A percentile compares a stretch with the other conserved stretches of the same genome.
Evolutionary conservation across 345 rosid species (phyloP).

Genomic region (Psidium friedrichsthalianum): DNA sequence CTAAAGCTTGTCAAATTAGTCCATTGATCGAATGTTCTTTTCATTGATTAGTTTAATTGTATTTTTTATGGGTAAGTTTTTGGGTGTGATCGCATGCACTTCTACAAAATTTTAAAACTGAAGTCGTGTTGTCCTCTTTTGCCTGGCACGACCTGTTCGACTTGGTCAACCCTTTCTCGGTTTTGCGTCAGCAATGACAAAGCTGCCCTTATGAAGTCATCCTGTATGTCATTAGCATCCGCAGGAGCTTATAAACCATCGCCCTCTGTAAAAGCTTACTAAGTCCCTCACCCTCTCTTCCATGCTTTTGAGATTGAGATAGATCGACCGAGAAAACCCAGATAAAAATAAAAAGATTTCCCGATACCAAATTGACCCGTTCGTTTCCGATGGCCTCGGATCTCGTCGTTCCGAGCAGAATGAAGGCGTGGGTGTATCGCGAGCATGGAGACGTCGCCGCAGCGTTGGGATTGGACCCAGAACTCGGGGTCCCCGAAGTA

Average conservation of each 20-base stretch:
- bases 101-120: no score
- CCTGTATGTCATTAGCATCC: background rate
- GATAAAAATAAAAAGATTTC: background rate
- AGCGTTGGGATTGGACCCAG: constrained; percentile 56
- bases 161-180: background rate
- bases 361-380: background rate
- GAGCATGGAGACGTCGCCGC: constrained; percentile 58
- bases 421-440: constrained; percentile 72
- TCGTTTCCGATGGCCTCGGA: background rate
- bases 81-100: no score
- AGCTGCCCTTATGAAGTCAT: background rate
- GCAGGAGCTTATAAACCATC: background rate
- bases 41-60: no score
- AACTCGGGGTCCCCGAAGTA: constrained; percentile 47
- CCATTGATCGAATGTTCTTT: no score
- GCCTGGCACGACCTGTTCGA: background rate
- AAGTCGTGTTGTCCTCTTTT: background rate
- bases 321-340: background rate
- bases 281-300: background rate
- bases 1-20: no score
- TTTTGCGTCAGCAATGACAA: background rate
- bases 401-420: constrained; percentile 23
- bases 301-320: background rate
- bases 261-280: background rate
- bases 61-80: no score